These are phyloP conservation scores for Metschnikowia peoriensis DNA, from an alignment of 805 yeast genomes.

Conservation along the genomic window DNA sequence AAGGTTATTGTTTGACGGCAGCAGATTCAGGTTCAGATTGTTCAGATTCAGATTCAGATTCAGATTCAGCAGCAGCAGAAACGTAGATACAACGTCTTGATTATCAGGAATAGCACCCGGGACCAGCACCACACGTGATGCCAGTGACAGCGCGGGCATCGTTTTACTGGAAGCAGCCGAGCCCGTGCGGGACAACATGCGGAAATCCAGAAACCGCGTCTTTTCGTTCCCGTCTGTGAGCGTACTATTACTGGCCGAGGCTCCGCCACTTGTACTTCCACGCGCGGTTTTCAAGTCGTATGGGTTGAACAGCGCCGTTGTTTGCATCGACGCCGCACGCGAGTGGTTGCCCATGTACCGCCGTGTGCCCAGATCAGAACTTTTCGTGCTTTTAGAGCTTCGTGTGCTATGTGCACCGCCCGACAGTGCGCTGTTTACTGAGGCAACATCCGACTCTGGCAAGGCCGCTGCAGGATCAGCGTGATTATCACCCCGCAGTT, in stretches of 20 bases:
- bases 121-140: neutral
- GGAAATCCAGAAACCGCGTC: no score
- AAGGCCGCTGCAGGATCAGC: neutral
- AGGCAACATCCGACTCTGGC: constrained; percentile 29
- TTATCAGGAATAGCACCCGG: neutral
- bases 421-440: constrained; percentile 19
- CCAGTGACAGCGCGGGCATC: constrained; percentile 9
- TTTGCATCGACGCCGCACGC: constrained; percentile 22
- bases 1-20: neutral
- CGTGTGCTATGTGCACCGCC: constrained; percentile 1
- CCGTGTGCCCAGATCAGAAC: constrained; percentile 3
- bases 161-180: no score
- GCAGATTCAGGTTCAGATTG: neutral
- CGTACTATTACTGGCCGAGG: no score
- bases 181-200: neutral
- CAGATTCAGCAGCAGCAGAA: no score
- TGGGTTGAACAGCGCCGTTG: constrained; percentile 30
- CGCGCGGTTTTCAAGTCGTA: constrained; percentile 26
- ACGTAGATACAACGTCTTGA: neutral
- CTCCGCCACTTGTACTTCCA: neutral
- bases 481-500: constrained; percentile 12
- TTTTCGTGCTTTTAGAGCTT: neutral
- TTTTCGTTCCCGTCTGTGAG: no score
- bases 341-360: constrained; percentile 23
- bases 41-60: no score